These are phyloP conservation scores for Claviceps quebecensis DNA, from an alignment of 2,329 filamentous ascomycete genomes.

Conservation along the genomic window DNA sequence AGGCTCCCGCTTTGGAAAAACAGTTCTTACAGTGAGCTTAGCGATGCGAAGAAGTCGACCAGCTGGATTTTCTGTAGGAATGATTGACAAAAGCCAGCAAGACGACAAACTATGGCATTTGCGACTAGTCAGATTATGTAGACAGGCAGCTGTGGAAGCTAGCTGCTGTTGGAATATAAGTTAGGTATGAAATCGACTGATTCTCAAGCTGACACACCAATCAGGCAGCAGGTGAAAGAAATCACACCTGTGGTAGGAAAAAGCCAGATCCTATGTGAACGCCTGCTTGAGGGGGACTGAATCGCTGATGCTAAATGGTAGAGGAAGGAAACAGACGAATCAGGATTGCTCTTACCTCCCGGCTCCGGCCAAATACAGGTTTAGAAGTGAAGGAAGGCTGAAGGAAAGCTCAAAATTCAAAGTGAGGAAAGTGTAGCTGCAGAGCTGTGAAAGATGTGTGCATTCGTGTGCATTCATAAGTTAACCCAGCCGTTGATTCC, in stretches of 20 bases:
- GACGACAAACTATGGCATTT: not conserved
- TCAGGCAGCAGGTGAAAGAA: not conserved
- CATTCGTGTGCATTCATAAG: not conserved
- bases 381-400: not conserved
- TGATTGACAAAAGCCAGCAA: not conserved
- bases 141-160: not conserved
- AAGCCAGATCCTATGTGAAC: not conserved
- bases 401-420: not conserved
- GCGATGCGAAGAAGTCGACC: not conserved
- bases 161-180: too few species aligned
- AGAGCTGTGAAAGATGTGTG: not conserved
- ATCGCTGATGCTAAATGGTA: not conserved
- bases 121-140: not conserved
- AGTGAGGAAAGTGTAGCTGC: not conserved
- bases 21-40: not conserved
- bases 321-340: not conserved
- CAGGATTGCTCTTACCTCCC: not conserved
- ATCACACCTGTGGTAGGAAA: not conserved
- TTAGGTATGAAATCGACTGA: not conserved
- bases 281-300: not conserved
- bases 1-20: not conserved
- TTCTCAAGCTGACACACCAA: not conserved
- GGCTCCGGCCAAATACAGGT: too few species aligned
- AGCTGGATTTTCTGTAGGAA: not conserved
- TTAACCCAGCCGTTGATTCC: not conserved